Conservation (phyloP, 2,329 filamentous ascomycete genomes). For the Aureobasidium sp. region DNA sequence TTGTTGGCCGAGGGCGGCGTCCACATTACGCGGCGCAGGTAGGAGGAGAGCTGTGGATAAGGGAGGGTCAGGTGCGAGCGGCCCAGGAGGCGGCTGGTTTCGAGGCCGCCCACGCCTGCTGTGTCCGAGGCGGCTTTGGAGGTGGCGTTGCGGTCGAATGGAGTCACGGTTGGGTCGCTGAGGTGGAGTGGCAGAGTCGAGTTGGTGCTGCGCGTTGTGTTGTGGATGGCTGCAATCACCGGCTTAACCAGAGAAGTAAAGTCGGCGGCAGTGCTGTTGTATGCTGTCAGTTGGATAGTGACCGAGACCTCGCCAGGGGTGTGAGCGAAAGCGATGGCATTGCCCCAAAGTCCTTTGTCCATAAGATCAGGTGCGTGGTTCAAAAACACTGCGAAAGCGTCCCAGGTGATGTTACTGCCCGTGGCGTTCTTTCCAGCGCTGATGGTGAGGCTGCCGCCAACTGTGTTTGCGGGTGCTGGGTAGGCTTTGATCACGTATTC, state of each 20-base stretch:
- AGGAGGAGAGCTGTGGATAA: neutral
- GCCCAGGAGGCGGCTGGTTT: neutral
- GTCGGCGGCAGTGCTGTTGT: neutral
- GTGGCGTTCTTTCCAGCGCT: neutral
- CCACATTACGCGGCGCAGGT: neutral
- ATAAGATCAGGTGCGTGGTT: neutral
- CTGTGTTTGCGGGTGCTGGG: conserved; percentile 15
- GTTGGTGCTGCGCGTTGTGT: neutral
- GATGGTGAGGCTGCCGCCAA: neutral
- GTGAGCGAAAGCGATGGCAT: neutral
- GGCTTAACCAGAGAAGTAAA: neutral
- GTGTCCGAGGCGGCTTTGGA: neutral
- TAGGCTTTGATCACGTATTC: conserved; percentile 19
- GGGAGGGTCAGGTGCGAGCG: neutral
- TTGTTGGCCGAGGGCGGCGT: neutral
- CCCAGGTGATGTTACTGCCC: neutral
- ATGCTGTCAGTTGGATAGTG: neutral
- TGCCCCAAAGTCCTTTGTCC: neutral
- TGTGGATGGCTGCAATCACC: neutral
- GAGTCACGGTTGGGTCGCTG: neutral
- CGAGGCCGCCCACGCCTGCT: neutral
- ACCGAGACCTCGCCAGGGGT: neutral
- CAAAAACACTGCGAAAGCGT: neutral
- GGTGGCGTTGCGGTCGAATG: neutral
- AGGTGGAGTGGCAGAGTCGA: neutral